phyloP scores from a whole-genome alignment of 2,329 filamentous ascomycete species.

The Leptodontidium sp. region DNA sequence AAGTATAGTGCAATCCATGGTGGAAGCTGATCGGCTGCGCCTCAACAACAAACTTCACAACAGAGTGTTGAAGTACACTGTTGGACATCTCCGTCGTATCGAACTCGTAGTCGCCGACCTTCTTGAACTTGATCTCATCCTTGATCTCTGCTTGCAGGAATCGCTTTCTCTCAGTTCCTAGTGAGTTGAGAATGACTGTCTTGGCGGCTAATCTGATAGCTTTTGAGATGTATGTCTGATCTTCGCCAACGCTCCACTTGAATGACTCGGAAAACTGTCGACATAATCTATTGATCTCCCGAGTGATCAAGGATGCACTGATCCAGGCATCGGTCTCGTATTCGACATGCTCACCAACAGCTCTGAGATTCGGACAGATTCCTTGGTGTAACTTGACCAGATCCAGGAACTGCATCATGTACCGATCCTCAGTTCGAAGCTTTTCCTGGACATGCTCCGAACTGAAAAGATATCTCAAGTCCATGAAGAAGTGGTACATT shows the following conservation, averaged over 20 bases:
- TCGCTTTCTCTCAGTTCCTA: slow-evolving; percentile 85
- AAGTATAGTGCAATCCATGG: slow-evolving; percentile 92
- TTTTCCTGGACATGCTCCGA: slow-evolving; percentile 88
- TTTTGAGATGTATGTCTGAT: slow-evolving; percentile 69
- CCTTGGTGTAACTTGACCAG: slow-evolving; percentile 96
- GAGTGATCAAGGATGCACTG: slow-evolving; percentile 89
- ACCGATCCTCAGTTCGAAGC: slow-evolving; percentile 83
- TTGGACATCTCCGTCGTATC: slow-evolving; percentile 55
- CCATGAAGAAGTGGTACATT: slow-evolving; percentile 97
- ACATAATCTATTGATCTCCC: slow-evolving; percentile 93
- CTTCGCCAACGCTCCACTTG: slow-evolving; percentile 70
- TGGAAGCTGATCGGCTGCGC: slow-evolving; percentile 95
- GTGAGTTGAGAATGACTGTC: slow-evolving; percentile 85
- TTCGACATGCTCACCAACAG: slow-evolving; percentile 94
- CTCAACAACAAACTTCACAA: slow-evolving; percentile 89
- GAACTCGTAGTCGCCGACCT: slow-evolving; percentile 80
- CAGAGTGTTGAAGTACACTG: slow-evolving; percentile 57
- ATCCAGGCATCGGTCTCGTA: slow-evolving; percentile 99
- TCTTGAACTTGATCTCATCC: slow-evolving; percentile 84
- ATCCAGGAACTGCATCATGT: slow-evolving; percentile 93
- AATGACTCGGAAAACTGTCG: slow-evolving; percentile 90
- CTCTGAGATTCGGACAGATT: slow-evolving; percentile 92
- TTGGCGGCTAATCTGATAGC: slow-evolving; percentile 81
- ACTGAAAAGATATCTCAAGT: slow-evolving; percentile 89
- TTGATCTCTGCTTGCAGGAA: slow-evolving; percentile 91